Evolutionary conservation across 2,329 filamentous ascomycete species (phyloP).

Genomic region (Elsinoe fawcettii): DNA sequence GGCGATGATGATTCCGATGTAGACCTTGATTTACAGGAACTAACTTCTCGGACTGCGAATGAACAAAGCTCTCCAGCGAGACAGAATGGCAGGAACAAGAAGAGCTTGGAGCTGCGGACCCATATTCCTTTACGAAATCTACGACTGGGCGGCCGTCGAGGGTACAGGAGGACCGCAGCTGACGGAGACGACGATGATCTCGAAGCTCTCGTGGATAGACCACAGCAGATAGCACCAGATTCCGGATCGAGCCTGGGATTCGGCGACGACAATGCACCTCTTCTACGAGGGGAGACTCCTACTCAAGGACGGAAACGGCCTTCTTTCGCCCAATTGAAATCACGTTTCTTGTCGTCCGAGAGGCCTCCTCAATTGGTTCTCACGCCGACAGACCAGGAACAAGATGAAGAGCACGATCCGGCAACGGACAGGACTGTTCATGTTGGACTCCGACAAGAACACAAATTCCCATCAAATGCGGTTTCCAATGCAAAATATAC

Average conservation of each 20-base stretch:
- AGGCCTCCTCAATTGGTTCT: conserved; percentile 20
- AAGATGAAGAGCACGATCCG: conserved; percentile 45
- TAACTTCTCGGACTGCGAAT: conserved; percentile 52
- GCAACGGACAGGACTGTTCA: conserved; percentile 65
- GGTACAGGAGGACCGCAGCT: conserved; percentile 21
- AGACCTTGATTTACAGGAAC: conserved; percentile 70
- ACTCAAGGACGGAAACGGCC: neutral
- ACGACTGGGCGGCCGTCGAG: conserved; percentile 39
- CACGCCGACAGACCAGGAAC: conserved; percentile 33
- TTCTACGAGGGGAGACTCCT: conserved; percentile 40
- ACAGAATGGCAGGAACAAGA: conserved; percentile 26
- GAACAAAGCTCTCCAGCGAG: conserved; percentile 24
- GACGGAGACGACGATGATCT: conserved; percentile 58
- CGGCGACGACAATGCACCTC: conserved; percentile 65
- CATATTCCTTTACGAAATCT: conserved; percentile 63
- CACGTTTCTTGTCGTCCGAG: conserved; percentile 23
- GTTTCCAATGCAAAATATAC: conserved; percentile 98
- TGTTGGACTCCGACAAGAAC: conserved; percentile 65
- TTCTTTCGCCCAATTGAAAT: conserved; percentile 16
- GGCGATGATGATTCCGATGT: conserved; percentile 54
- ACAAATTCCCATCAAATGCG: conserved; percentile 79
- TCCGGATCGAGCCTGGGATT: conserved; percentile 52
- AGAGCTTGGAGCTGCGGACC: conserved; percentile 37
- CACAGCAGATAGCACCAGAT: conserved; percentile 42
- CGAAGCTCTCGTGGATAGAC: conserved; percentile 56